Evolutionary conservation across 2,329 filamentous ascomycete genomes (phyloP).

Genomic region (Fusarium newnesense): DNA sequence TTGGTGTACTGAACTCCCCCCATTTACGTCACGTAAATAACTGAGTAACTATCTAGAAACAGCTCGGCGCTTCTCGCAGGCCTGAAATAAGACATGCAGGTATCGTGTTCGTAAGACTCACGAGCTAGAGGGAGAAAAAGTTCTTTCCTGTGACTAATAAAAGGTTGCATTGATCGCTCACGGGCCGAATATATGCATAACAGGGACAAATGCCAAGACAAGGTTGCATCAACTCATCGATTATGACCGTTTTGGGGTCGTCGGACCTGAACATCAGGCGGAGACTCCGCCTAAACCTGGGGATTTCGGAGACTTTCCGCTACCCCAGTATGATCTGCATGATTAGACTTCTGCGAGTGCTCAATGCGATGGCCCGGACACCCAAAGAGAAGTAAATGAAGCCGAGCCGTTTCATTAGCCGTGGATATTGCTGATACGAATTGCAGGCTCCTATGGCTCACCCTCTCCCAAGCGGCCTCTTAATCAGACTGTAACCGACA

Average conservation of each 20-base stretch:
- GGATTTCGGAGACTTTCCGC: background rate
- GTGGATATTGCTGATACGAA: fast-evolving
- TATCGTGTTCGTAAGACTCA: background rate
- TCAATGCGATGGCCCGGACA: background rate
- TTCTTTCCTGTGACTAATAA: background rate
- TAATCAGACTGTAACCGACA: too few relatives aligned
- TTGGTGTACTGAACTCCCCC: too few relatives aligned
- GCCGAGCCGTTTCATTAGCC: fast-evolving
- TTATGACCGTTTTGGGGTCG: background rate
- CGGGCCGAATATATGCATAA: constrained; percentile 12
- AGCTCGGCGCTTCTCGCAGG: too few relatives aligned
- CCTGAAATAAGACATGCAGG: too few relatives aligned
- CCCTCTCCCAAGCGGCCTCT: too few relatives aligned
- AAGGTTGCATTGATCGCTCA: background rate
- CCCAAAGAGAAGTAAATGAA: fast-evolving
- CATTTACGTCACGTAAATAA: too few relatives aligned
- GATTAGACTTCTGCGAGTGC: background rate
- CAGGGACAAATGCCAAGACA: constrained; percentile 1
- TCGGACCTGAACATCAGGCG: background rate
- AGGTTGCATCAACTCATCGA: background rate
- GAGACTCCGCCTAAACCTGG: constrained; percentile 16
- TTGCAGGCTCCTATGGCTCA: background rate
- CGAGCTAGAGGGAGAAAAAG: too few relatives aligned
- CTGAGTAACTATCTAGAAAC: too few relatives aligned
- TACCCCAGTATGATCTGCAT: background rate